Percentiles rank a stretch among this genome's conserved stretches.
These are phyloP conservation scores for Fusarium sp. DNA, from an alignment of 2,329 filamentous ascomycete species.

Conservation along the genomic window DNA sequence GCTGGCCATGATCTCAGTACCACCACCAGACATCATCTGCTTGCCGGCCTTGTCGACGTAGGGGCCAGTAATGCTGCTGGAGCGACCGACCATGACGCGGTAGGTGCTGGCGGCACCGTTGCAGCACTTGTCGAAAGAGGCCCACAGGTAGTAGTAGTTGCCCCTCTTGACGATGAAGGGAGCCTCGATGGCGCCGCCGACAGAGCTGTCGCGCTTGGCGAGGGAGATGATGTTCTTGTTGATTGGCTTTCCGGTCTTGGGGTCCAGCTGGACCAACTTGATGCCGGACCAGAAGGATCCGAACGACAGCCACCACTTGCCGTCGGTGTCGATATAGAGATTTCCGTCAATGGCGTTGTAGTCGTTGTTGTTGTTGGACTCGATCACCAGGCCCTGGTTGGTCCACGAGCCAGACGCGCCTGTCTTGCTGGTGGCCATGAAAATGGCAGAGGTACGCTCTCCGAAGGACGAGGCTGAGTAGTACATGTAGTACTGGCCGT, in stretches of 20 bases:
- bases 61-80: conserved; percentile 48
- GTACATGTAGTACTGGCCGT: conserved; percentile 52
- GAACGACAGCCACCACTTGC: conserved; percentile 52
- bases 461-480: conserved; percentile 53
- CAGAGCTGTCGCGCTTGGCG: conserved; percentile 34
- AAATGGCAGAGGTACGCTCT: conserved; percentile 49
- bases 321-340: conserved; percentile 47
- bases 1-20: conserved; percentile 49
- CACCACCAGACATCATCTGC: conserved; percentile 49
- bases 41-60: conserved; percentile 48
- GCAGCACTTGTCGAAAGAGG: conserved; percentile 52
- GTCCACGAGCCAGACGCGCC: conserved; percentile 51
- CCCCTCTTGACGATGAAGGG: conserved; percentile 50
- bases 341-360: conserved; percentile 53
- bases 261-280: conserved; percentile 49
- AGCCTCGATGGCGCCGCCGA: conserved; percentile 48
- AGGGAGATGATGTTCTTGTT: conserved; percentile 45
- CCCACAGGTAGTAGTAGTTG: conserved; percentile 53
- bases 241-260: conserved; percentile 47
- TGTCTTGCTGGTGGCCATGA: conserved; percentile 50
- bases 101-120: conserved; percentile 50
- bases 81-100: conserved; percentile 53
- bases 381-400: conserved; percentile 49
- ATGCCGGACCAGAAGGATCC: conserved; percentile 53
- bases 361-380: conserved; percentile 38